phyloP scores from a whole-genome alignment of 495 filamentous ascomycete genomes.

The Aspergillus funiculosus region DNA sequence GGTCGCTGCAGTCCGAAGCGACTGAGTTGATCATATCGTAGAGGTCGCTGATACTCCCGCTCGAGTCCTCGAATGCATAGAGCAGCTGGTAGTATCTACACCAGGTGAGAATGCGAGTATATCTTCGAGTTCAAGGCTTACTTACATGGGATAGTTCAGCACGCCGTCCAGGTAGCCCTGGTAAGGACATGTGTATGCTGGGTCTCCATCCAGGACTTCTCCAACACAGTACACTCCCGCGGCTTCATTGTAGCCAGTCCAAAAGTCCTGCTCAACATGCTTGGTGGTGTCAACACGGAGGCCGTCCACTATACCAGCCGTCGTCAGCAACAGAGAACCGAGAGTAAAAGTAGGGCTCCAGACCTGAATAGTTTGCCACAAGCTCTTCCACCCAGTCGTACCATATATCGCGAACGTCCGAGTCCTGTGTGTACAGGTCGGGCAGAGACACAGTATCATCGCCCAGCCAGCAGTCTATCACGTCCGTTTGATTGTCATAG shows the following conservation, averaged over 20 bases:
- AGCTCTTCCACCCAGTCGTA: slow-evolving; percentile 56
- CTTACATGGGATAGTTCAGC: slow-evolving; percentile 55
- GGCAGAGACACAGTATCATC: slow-evolving; percentile 57
- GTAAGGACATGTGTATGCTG: slow-evolving; percentile 57
- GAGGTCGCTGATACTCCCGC: slow-evolving; percentile 53
- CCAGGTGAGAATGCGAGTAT: neutral
- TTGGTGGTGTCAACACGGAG: slow-evolving; percentile 73
- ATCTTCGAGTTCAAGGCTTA: neutral
- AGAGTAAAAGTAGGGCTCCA: no score
- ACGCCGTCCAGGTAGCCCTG: slow-evolving; percentile 55
- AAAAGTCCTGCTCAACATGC: slow-evolving; percentile 68
- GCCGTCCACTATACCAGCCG: slow-evolving; percentile 61
- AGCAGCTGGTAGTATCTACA: slow-evolving; percentile 52
- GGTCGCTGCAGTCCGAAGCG: slow-evolving; percentile 50
- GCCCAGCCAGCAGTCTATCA: slow-evolving; percentile 58
- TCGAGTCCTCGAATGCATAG: slow-evolving; percentile 53
- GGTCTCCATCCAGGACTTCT: slow-evolving; percentile 61
- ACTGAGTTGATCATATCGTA: slow-evolving; percentile 54
- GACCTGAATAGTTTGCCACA: slow-evolving; percentile 55
- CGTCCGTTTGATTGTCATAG: slow-evolving; percentile 51
- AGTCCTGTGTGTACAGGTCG: slow-evolving; percentile 61
- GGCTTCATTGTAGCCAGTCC: slow-evolving; percentile 53
- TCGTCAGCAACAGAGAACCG: no score
- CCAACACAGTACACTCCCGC: slow-evolving; percentile 67
- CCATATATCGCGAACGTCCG: slow-evolving; percentile 51